Conservation (phyloP, 176 grass and related monocot genomes). For the Eragrostis nindensis region DNA sequence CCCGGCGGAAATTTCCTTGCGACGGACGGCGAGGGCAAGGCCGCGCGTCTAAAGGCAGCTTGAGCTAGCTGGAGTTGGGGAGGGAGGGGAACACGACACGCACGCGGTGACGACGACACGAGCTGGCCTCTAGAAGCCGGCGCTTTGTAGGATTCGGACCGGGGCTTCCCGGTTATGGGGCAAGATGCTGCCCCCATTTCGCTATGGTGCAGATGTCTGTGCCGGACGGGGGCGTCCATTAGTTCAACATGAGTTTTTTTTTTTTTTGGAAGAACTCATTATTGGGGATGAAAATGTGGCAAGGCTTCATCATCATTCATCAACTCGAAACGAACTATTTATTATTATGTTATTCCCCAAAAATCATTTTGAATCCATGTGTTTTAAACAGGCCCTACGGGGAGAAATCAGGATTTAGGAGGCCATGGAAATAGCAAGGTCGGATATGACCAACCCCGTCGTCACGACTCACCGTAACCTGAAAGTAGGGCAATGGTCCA, state of each 20-base stretch:
- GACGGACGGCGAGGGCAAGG: constrained; percentile 17
- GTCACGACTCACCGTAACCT: neutral
- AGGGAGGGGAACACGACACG: neutral
- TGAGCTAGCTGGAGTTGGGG: neutral
- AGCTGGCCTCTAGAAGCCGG: neutral
- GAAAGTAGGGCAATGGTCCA: neutral
- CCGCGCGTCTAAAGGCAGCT: constrained; percentile 22
- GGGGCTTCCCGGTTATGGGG: neutral
- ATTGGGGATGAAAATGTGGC: neutral
- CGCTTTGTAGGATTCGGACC: constrained; percentile 1
- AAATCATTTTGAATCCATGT: neutral
- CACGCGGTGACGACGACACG: neutral
- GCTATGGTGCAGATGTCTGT: neutral
- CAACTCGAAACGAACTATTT: neutral
- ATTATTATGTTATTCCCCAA: neutral
- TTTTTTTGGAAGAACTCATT: neutral
- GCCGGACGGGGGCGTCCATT: no score
- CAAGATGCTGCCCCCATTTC: neutral
- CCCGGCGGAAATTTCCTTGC: neutral
- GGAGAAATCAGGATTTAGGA: neutral
- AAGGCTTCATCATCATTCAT: neutral
- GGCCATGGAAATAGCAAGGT: neutral
- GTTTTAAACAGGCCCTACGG: neutral
- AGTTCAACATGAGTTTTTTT: neutral
- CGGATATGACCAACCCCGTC: no score